Percentiles rank a stretch among this genome's conserved stretches.
These are phyloP conservation scores for Echeveria elegans DNA, from an alignment of 164 flowering plant genomes.

Conservation along the genomic window DNA sequence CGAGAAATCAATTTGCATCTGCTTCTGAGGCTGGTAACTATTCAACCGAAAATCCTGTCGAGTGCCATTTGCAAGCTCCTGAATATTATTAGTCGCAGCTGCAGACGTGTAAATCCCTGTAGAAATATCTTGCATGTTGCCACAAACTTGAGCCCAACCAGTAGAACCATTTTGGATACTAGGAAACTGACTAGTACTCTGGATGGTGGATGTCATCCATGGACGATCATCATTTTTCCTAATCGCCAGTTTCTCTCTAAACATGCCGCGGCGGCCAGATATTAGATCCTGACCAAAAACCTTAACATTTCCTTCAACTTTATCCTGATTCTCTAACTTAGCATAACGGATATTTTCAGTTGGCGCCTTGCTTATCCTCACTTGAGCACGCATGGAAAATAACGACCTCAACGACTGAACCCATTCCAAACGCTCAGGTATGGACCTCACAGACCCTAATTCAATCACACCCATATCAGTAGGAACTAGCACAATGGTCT, in stretches of 20 bases:
- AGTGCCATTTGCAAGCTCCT: conserved; percentile 37
- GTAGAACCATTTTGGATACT: conserved; percentile 23
- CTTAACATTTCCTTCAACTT: conserved; percentile 36
- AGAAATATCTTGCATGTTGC: conserved; percentile 26
- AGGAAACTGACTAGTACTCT: conserved; percentile 28
- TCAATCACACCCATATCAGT: conserved; percentile 85
- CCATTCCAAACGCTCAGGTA: conserved; percentile 53
- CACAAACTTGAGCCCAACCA: conserved; percentile 35
- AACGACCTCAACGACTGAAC: conserved; percentile 41
- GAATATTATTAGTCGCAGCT: conserved; percentile 18
- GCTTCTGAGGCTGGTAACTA: conserved; percentile 46
- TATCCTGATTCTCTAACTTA: conserved; percentile 23
- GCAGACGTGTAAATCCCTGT: conserved; percentile 30
- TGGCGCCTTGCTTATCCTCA: conserved; percentile 20
- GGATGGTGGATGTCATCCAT: conserved; percentile 36
- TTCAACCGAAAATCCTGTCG: conserved; percentile 35
- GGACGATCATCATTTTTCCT: conserved; percentile 54
- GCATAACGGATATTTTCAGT: conserved; percentile 21
- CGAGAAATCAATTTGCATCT: conserved; percentile 69
- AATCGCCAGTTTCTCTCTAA: conserved; percentile 48
- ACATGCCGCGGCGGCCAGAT: conserved; percentile 23
- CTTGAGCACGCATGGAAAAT: conserved; percentile 34
- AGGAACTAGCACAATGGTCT: conserved; percentile 75
- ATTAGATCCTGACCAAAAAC: conserved; percentile 78
- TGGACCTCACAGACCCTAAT: conserved; percentile 69